Evolutionary conservation across 352 stramenopile genomes (phyloP).

Genomic region (Discostella stelligera): DNA sequence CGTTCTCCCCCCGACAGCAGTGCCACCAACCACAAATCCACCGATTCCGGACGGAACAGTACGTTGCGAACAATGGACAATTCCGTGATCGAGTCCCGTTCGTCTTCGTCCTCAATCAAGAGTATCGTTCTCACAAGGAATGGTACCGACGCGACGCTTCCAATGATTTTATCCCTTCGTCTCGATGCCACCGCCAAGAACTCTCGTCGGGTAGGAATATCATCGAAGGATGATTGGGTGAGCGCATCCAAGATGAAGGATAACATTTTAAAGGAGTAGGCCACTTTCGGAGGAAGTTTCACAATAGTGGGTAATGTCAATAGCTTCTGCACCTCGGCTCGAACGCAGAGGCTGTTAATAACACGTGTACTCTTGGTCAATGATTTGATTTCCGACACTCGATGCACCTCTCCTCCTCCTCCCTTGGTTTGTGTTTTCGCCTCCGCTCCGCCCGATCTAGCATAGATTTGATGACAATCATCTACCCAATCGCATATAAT

Average conservation of each 20-base stretch:
- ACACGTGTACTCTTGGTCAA: constrained; percentile 24
- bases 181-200: constrained; percentile 24
- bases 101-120: constrained; percentile 16
- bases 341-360: constrained; percentile 24
- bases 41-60: constrained; percentile 22
- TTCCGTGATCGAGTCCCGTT: constrained; percentile 13
- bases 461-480: constrained; percentile 29
- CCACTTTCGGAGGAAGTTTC: constrained; percentile 24
- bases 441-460: not conserved
- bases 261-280: constrained; percentile 37
- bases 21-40: constrained; percentile 21
- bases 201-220: constrained; percentile 23
- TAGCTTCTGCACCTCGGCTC: constrained; percentile 26
- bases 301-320: constrained; percentile 15
- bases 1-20: constrained; percentile 20
- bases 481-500: constrained; percentile 33
- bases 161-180: constrained; percentile 30
- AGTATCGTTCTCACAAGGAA: constrained; percentile 38
- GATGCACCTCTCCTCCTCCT: constrained; percentile 3
- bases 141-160: constrained; percentile 20
- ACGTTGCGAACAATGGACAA: constrained; percentile 19
- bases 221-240: constrained; percentile 5
- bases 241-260: constrained; percentile 23
- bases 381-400: constrained; percentile 29
- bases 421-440: not conserved